Percentiles rank a stretch among this genome's conserved stretches.
phyloP scores from a whole-genome alignment of 2,329 filamentous ascomycete genomes.

The Fusarium domesticum region DNA sequence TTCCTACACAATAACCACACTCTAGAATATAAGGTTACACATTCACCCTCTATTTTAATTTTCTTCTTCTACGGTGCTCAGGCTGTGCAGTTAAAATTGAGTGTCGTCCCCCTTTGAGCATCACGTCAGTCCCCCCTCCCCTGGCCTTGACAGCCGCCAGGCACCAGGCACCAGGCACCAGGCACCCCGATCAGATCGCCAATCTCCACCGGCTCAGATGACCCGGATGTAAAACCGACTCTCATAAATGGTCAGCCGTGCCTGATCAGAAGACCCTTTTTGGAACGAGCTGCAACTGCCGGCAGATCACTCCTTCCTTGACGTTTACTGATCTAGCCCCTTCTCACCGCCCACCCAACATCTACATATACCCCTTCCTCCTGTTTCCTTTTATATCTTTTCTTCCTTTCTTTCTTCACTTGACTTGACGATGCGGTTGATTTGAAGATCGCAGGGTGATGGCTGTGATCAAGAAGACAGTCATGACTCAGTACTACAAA shows the following conservation, averaged over 20 bases:
- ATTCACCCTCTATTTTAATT: too few species aligned
- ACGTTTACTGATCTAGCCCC: constrained; percentile 3
- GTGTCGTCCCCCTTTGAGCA: too few species aligned
- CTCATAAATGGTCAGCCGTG: too few species aligned
- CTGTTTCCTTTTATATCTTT: not conserved
- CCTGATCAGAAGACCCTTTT: too few species aligned
- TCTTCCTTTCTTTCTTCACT: constrained; percentile 1
- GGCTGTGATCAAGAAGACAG: constrained; percentile 1
- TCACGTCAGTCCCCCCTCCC: too few species aligned
- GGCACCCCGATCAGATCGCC: too few species aligned
- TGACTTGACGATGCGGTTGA: constrained; percentile 4
- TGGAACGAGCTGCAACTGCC: not conserved
- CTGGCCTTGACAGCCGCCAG: too few species aligned
- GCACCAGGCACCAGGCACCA: too few species aligned
- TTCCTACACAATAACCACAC: not conserved
- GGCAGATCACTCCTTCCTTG: constrained; percentile 23
- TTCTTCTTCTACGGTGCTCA: too few species aligned
- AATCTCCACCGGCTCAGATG: too few species aligned
- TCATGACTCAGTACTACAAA: constrained; percentile 6
- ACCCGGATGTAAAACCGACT: too few species aligned
- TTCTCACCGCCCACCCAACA: constrained; percentile 6
- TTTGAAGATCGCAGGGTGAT: constrained; percentile 7
- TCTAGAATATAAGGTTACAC: not conserved
- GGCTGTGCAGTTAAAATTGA: too few species aligned
- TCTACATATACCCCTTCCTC: constrained; percentile 3